Conservation (phyloP, 129 eudicot genomes). For the Gnaphalium uliginosum region DNA sequence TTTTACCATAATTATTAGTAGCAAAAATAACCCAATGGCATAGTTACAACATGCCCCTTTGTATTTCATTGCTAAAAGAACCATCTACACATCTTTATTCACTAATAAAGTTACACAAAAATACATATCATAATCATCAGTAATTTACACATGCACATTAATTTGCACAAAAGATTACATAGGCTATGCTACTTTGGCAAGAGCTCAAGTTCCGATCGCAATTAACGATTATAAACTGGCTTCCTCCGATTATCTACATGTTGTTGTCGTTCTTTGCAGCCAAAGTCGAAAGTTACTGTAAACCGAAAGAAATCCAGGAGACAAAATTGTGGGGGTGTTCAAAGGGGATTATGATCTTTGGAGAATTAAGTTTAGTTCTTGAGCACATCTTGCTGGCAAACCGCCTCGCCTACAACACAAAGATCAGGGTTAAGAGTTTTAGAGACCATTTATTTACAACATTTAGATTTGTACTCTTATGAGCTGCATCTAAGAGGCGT, state of each 20-base stretch:
- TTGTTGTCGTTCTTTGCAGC: conserved; percentile 21
- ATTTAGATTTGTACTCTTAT: not conserved
- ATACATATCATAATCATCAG: conserved; percentile 5
- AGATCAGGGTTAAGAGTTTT: not conserved
- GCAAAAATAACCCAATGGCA: conserved; percentile 18
- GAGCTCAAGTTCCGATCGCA: conserved; percentile 15
- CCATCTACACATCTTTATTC: conserved; percentile 35
- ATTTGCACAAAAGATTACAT: conserved; percentile 27
- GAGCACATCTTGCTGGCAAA: conserved; percentile 68
- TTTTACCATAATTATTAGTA: conserved; percentile 1
- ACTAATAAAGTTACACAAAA: conserved; percentile 6
- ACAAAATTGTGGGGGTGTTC: conserved; percentile 47
- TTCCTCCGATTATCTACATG: conserved; percentile 27
- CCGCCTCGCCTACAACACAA: conserved; percentile 77
- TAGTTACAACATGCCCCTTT: conserved; percentile 16
- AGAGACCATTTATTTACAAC: conserved; percentile 13
- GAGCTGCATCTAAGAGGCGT: not conserved
- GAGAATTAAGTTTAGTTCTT: conserved; percentile 68
- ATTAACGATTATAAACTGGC: conserved; percentile 27
- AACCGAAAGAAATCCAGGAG: conserved; percentile 14
- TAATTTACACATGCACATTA: conserved; percentile 29
- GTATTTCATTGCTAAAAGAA: not conserved
- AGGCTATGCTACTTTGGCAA: conserved; percentile 33
- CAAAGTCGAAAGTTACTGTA: conserved; percentile 6
- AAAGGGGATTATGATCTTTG: conserved; percentile 40